Evolutionary conservation across 371 early-diverging fungal species (phyloP), one percentile per base, ranked within the genome.

Genomic region (Mucor piriformis): DNA sequence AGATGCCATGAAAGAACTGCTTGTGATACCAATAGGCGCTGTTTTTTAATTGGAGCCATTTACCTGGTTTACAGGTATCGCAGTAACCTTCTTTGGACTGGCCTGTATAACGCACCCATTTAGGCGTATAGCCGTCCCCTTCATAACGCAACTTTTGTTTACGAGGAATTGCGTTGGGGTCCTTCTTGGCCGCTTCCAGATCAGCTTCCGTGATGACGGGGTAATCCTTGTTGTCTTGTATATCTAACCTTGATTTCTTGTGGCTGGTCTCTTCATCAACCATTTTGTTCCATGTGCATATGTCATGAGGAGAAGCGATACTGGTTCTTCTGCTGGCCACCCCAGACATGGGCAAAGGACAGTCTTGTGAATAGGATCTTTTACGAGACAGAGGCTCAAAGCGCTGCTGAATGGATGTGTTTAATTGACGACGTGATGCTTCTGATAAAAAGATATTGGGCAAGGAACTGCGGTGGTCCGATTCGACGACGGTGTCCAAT

Each of bases 1-100:
- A 94, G 23, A 95, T 92, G 23, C 95, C 95, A 64, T 95, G 78
- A 54, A 79, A 87, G 63, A 93, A 95, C 68, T 95, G 94, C 70
- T 91, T 95, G 71, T 95, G 95, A 63, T 95, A 95, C 95, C 95
- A 95, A 59, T 83, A 95, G 1, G 96, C 95, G 60, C 91, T 90
- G 67, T 93, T 94, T 66, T 95, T 95, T 23, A 95, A 79, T 68
- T 95, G 92, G 18, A 95, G 81, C 95, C 96, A 95, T 70, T 90
- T 89, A 1, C 92, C 93, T 0, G 93, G 91, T 32, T 74, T 64
- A 61, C 95, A 95, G 6, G 86, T 84, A 46, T 93, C 93, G 70
- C 95, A 95, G 51, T 88, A 89, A 0, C 96, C 95, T 66, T 95
- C 94, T 66, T 92, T 92, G 24, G 76, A 72, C 40, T 87, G 87